Conservation (phyloP, 2,329 filamentous ascomycete species). For the Alternaria solani region DNA sequence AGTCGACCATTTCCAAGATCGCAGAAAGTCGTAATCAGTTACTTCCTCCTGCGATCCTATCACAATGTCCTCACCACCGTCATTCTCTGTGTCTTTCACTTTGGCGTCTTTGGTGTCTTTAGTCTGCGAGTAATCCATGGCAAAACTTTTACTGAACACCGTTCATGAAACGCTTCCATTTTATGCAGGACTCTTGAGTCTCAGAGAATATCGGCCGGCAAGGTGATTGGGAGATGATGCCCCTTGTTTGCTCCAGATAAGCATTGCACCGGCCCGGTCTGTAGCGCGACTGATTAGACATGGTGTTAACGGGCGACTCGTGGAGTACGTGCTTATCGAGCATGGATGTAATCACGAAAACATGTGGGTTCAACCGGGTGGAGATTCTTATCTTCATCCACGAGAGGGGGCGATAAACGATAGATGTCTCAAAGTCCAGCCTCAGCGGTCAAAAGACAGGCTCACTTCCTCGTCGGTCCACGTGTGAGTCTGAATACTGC, state of each 20-base stretch:
- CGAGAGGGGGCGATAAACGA: background rate
- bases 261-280: constrained; percentile 11
- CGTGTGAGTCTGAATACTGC: background rate
- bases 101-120: constrained; percentile 9
- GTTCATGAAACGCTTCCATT: background rate
- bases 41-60: constrained; percentile 11
- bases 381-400: background rate
- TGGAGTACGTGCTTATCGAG: background rate
- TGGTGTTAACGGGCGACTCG: background rate
- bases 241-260: constrained; percentile 10
- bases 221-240: background rate
- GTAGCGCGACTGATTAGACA: constrained; percentile 5
- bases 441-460: background rate
- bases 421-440: background rate
- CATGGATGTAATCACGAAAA: background rate
- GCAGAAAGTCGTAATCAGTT: background rate
- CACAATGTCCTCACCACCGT: background rate
- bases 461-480: background rate
- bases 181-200: background rate
- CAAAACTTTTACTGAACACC: background rate
- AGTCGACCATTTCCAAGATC: constrained; percentile 5
- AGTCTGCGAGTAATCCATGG: constrained; percentile 4
- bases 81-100: constrained; percentile 1
- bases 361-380: background rate
- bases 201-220: background rate